These are phyloP conservation scores for Paramecium sonneborni DNA, from an alignment of 73 alveolate genomes.

Conservation along the genomic window DNA sequence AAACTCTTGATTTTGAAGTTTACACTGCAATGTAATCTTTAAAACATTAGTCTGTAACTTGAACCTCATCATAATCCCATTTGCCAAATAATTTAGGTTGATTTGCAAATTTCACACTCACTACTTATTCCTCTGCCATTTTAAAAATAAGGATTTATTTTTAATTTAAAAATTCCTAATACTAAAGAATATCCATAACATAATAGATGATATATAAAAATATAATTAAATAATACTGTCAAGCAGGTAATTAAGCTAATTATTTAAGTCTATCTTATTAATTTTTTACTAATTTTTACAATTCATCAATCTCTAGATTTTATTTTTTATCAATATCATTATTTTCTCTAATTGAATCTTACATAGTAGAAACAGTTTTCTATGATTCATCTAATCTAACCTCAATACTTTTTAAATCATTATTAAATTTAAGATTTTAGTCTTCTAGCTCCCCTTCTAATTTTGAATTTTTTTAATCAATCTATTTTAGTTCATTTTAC, in stretches of 20 bases:
- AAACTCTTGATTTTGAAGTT: slow-evolving; percentile 77
- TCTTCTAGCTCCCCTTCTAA: neutral
- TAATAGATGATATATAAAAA: neutral
- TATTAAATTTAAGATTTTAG: neutral
- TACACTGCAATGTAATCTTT: slow-evolving; percentile 88
- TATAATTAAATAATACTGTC: neutral
- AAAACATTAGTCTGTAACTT: slow-evolving; percentile 82
- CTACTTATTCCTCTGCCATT: slow-evolving; percentile 38
- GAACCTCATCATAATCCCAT: slow-evolving; percentile 89
- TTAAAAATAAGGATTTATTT: slow-evolving; percentile 26
- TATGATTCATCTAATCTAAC: neutral
- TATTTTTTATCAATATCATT: neutral
- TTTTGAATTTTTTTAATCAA: neutral
- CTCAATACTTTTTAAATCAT: neutral
- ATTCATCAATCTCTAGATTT: neutral
- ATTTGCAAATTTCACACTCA: slow-evolving; percentile 55
- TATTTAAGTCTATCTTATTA: neutral
- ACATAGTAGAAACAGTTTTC: neutral
- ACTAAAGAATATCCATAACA: neutral
- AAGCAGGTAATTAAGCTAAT: neutral
- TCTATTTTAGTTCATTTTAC: neutral
- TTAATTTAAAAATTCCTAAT: neutral
- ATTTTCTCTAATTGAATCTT: neutral
- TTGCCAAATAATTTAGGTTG: slow-evolving; percentile 88
- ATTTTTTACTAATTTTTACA: neutral